Conservation (phyloP, 2,329 filamentous ascomycete species). For the Harringtonia lauricola region DNA sequence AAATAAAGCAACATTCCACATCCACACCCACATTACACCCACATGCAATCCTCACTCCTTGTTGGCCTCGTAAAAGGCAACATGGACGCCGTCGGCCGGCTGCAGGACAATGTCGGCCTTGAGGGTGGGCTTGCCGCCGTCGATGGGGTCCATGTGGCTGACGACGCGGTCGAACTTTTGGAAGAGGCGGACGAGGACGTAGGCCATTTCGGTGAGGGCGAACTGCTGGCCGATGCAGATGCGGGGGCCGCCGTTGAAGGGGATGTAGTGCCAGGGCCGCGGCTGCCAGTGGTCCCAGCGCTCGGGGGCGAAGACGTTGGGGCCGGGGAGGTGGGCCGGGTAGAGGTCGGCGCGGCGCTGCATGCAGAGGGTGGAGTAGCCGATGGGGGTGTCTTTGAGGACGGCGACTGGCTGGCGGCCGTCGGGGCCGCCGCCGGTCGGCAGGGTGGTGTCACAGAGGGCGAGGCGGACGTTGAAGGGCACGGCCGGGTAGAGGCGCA, state of each 20-base stretch:
- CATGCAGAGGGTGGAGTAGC: conserved; percentile 61
- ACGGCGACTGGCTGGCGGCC: conserved; percentile 51
- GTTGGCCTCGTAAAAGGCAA: conserved; percentile 42
- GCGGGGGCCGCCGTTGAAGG: conserved; percentile 64
- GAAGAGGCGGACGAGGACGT: conserved; percentile 60
- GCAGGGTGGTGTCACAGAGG: conserved; percentile 63
- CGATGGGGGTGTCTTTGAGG: conserved; percentile 52
- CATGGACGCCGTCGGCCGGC: conserved; percentile 45
- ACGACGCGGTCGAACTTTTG: conserved; percentile 59
- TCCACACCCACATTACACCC: too few relatives aligned
- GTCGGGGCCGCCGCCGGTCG: conserved; percentile 56
- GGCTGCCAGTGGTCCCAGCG: conserved; percentile 55
- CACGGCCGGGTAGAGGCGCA: conserved; percentile 67
- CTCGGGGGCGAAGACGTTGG: conserved; percentile 49
- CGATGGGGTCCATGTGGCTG: conserved; percentile 42
- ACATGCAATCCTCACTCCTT: conserved; percentile 7
- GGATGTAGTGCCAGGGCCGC: conserved; percentile 59
- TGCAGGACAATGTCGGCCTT: conserved; percentile 50
- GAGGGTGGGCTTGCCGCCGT: conserved; percentile 40
- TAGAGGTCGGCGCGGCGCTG: conserved; percentile 58
- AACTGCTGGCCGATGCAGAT: conserved; percentile 77
- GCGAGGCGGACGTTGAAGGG: conserved; percentile 70
- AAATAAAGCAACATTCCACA: too few relatives aligned
- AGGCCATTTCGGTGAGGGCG: conserved; percentile 65
- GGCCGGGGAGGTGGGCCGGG: conserved; percentile 36